These are phyloP conservation scores for Aureobasidium pullulans DNA, from an alignment of 2,329 filamentous ascomycete genomes.

Conservation along the genomic window DNA sequence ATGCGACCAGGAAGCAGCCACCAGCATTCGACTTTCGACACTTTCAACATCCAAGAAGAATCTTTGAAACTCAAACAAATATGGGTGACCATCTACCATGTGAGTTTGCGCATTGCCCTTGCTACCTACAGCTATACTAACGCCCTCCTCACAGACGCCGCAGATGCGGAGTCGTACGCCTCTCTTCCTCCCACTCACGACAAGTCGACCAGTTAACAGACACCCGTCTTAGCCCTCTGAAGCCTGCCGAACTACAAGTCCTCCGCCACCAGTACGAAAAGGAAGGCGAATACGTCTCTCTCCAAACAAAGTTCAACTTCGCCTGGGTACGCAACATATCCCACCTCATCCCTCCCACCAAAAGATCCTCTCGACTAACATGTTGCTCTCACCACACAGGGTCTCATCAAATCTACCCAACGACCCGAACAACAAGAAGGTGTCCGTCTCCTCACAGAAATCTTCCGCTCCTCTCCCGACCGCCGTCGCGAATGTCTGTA, in stretches of 20 bases:
- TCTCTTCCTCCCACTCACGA: background rate
- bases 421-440: conserved; percentile 89
- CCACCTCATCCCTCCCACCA: background rate
- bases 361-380: background rate
- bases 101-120: conserved; percentile 27
- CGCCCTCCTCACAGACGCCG: conserved; percentile 62
- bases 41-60: background rate
- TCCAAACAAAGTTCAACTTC: conserved; percentile 99
- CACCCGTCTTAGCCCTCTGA: conserved; percentile 60
- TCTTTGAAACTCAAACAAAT: background rate
- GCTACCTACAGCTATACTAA: conserved; percentile 20
- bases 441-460: conserved; percentile 87
- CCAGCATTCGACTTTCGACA: background rate
- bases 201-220: conserved; percentile 4
- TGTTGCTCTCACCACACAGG: conserved; percentile 43
- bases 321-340: conserved; percentile 64
- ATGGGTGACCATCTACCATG: conserved; percentile 45
- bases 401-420: conserved; percentile 83
- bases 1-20: background rate
- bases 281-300: conserved; percentile 90
- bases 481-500: conserved; percentile 95
- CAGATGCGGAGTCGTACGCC: conserved; percentile 85
- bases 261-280: conserved; percentile 93
- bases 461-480: conserved; percentile 89
- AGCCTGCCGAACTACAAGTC: conserved; percentile 85